These are phyloP conservation scores for Tetramitus jugosus DNA, from an alignment of 208 protist genomes.

Conservation along the genomic window DNA sequence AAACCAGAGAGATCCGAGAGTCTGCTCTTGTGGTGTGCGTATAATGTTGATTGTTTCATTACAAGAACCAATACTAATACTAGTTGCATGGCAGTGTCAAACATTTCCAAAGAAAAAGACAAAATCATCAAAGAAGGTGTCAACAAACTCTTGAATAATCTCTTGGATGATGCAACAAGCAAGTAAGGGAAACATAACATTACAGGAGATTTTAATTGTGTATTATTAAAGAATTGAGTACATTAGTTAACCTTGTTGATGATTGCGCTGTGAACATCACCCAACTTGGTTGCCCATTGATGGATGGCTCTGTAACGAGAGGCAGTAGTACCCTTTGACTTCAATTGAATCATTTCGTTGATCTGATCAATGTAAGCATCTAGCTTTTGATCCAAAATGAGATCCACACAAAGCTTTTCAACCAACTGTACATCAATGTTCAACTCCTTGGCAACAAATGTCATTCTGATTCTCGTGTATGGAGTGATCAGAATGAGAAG, in stretches of 20 bases:
- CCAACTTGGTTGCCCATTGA: neutral
- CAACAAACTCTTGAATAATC: no score
- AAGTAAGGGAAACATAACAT: no score
- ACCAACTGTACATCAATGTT: constrained; percentile 63
- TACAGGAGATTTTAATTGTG: no score
- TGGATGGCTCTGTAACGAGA: neutral
- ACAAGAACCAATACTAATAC: no score
- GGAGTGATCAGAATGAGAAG: constrained; percentile 67
- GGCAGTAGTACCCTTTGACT: neutral
- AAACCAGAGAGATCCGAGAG: no score
- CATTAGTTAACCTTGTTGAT: constrained; percentile 15
- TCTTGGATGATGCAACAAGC: no score
- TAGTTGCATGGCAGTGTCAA: no score
- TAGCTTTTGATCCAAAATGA: constrained; percentile 79
- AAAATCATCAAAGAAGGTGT: no score
- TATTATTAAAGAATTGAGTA: no score
- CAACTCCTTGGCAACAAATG: constrained; percentile 60
- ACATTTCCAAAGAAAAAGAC: no score
- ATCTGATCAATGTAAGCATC: constrained; percentile 69
- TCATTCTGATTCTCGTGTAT: constrained; percentile 66
- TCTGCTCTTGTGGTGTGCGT: no score
- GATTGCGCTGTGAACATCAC: neutral
- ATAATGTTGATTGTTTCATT: no score
- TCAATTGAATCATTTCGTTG: constrained; percentile 27
- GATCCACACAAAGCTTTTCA: constrained; percentile 66